A percentile compares a stretch with the other conserved stretches of the same genome.
These are phyloP conservation scores for Hypomyces rosellus DNA, from an alignment of 2,329 filamentous ascomycete species.

Conservation along the genomic window DNA sequence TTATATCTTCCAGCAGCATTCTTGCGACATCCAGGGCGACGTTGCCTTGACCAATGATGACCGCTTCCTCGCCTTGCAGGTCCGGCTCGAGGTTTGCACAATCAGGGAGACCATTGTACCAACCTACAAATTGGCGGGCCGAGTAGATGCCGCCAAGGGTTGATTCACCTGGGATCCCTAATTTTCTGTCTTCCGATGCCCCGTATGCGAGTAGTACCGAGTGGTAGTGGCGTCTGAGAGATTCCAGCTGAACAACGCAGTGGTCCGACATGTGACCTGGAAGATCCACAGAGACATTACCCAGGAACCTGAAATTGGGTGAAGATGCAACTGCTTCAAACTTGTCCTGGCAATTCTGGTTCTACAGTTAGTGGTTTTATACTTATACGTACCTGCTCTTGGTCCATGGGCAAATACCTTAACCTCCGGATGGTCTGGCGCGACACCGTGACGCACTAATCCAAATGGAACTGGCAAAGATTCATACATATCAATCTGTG, in stretches of 20 bases:
- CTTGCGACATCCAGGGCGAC: conserved; percentile 91
- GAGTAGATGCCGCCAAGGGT: conserved; percentile 70
- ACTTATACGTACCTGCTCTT: conserved; percentile 9
- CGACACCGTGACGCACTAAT: conserved; percentile 87
- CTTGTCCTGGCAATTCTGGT: conserved; percentile 81
- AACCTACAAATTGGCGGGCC: conserved; percentile 88
- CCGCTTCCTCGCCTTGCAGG: conserved; percentile 71
- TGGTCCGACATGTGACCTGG: conserved; percentile 32
- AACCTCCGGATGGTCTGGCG: conserved; percentile 97
- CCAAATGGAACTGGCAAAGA: conserved; percentile 88
- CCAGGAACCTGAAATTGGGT: conserved; percentile 80
- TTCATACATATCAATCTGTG: conserved; percentile 92
- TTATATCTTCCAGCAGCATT: conserved; percentile 71
- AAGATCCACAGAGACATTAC: conserved; percentile 75
- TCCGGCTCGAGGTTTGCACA: conserved; percentile 67
- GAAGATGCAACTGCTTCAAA: conserved; percentile 83
- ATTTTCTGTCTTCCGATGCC: conserved; percentile 71
- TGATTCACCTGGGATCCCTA: conserved; percentile 76
- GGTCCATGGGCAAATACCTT: conserved; percentile 59
- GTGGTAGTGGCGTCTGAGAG: conserved; percentile 78
- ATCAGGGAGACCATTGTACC: conserved; percentile 95
- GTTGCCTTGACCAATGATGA: conserved; percentile 92
- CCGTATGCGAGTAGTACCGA: conserved; percentile 91
- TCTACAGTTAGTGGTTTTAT: neutral
- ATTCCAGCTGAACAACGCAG: conserved; percentile 55